Evolutionary conservation across 2,329 filamentous ascomycete genomes (phyloP).

Genomic region (Fusarium incarnatum): DNA sequence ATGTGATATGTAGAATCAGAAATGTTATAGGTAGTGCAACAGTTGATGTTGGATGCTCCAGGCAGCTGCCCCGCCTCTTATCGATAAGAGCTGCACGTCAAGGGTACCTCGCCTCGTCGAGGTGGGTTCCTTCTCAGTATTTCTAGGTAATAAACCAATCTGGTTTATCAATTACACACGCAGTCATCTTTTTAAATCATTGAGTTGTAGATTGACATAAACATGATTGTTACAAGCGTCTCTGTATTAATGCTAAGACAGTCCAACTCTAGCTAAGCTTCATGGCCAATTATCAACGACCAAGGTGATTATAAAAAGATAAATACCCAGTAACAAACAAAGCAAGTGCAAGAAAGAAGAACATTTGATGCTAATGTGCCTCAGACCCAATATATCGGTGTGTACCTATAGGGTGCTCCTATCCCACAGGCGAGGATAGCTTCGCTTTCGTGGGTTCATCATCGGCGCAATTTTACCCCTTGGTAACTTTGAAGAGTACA

Average conservation of each 20-base stretch:
- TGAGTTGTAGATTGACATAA: background rate
- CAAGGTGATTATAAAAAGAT: background rate
- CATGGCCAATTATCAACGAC: background rate
- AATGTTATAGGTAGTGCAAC: constrained; percentile 24
- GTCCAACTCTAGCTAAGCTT: background rate
- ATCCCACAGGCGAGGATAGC: background rate
- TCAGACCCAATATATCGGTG: background rate
- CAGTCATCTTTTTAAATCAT: background rate
- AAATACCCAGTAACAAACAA: background rate
- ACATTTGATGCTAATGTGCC: background rate
- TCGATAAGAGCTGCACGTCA: constrained; percentile 44
- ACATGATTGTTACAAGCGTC: background rate
- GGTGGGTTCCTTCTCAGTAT: background rate
- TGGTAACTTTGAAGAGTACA: background rate
- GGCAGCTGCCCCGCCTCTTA: constrained; percentile 46
- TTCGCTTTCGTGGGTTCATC: background rate
- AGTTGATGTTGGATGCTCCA: constrained; percentile 31
- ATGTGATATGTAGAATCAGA: constrained; percentile 16
- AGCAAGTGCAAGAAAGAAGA: background rate
- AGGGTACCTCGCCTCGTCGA: background rate
- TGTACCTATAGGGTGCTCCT: background rate
- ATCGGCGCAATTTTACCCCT: background rate
- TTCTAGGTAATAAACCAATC: background rate
- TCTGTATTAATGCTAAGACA: background rate
- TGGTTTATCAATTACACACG: background rate